phyloP scores from a whole-genome alignment of 1,284 basidiomycete species.

The Cryptococcus jaspeensis region DNA sequence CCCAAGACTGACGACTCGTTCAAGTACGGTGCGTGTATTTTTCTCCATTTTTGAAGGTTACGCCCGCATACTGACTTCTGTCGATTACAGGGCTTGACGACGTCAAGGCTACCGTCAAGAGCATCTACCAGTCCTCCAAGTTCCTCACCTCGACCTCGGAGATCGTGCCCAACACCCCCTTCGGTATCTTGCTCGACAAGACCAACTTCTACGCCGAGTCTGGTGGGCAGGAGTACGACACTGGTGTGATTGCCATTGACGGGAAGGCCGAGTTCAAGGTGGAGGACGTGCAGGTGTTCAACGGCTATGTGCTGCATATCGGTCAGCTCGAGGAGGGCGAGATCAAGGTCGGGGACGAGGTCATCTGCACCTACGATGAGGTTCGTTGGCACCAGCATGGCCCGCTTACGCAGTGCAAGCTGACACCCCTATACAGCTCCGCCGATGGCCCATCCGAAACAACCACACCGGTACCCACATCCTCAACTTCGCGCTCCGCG shows the following conservation, averaged over 20 bases:
- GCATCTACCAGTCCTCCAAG: slow-evolving; percentile 78
- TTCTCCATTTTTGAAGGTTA: not conserved
- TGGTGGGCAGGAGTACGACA: slow-evolving; percentile 96
- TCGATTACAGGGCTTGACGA: slow-evolving; percentile 65
- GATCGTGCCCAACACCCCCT: slow-evolving; percentile 62
- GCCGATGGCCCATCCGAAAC: slow-evolving; percentile 91
- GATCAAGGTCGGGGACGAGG: slow-evolving; percentile 66
- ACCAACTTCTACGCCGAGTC: slow-evolving; percentile 99
- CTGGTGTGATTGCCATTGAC: slow-evolving; percentile 89
- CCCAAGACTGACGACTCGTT: slow-evolving; percentile 89
- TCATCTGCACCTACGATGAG: slow-evolving; percentile 74
- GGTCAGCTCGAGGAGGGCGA: slow-evolving; percentile 78
- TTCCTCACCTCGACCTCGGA: slow-evolving; percentile 70
- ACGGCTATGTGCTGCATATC: slow-evolving; percentile 84
- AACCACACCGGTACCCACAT: slow-evolving; percentile 99
- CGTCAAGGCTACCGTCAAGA: slow-evolving; percentile 72
- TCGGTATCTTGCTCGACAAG: slow-evolving; percentile 86
- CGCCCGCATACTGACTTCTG: not conserved
- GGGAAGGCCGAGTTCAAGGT: slow-evolving; percentile 91
- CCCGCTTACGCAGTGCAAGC: not conserved
- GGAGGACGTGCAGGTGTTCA: slow-evolving; percentile 83
- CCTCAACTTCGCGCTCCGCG: slow-evolving; percentile 89
- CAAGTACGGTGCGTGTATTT: slow-evolving; percentile 72
- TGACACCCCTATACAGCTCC: slow-evolving; percentile 58
- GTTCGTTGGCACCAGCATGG: slow-evolving; percentile 44